Conservation (phyloP, 768 basidiomycete species). For the Dentipellis sp. region DNA sequence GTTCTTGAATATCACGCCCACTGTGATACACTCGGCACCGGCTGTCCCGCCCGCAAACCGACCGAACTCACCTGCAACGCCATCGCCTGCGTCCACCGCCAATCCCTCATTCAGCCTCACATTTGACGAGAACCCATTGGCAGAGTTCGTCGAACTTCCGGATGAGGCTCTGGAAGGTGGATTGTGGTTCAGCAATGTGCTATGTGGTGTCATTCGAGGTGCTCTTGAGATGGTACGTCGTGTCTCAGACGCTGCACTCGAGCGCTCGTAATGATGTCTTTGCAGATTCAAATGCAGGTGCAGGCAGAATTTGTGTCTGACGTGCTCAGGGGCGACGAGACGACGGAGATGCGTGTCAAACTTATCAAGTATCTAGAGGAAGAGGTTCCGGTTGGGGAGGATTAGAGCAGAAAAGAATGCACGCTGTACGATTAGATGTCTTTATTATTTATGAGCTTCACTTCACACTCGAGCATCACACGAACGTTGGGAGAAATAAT, state of each 20-base stretch:
- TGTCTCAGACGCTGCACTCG: constrained; percentile 4
- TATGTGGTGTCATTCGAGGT: constrained; percentile 90
- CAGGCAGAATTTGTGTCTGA: constrained; percentile 86
- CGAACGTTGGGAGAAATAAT: not conserved
- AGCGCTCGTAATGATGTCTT: not conserved
- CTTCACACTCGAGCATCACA: not conserved
- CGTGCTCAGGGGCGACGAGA: constrained; percentile 86
- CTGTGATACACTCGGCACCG: constrained; percentile 60
- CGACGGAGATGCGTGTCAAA: constrained; percentile 86
- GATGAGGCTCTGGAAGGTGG: constrained; percentile 89
- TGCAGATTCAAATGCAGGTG: constrained; percentile 92
- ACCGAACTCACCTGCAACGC: constrained; percentile 12
- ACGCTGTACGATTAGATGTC: not conserved
- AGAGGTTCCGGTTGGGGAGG: constrained; percentile 89
- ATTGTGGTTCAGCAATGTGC: constrained; percentile 93
- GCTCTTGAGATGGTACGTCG: constrained; percentile 87
- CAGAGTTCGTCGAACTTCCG: constrained; percentile 95
- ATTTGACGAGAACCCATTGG: constrained; percentile 91
- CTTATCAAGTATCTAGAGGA: constrained; percentile 91
- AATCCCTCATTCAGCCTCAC: constrained; percentile 73
- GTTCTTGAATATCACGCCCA: constrained; percentile 88
- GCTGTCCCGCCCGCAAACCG: constrained; percentile 36
- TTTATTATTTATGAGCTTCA: not conserved
- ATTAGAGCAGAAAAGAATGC: constrained; percentile 32
- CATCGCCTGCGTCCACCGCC: constrained; percentile 25